Evolutionary conservation across 2,329 filamentous ascomycete genomes (phyloP).

Genomic region (Calonectria montana): DNA sequence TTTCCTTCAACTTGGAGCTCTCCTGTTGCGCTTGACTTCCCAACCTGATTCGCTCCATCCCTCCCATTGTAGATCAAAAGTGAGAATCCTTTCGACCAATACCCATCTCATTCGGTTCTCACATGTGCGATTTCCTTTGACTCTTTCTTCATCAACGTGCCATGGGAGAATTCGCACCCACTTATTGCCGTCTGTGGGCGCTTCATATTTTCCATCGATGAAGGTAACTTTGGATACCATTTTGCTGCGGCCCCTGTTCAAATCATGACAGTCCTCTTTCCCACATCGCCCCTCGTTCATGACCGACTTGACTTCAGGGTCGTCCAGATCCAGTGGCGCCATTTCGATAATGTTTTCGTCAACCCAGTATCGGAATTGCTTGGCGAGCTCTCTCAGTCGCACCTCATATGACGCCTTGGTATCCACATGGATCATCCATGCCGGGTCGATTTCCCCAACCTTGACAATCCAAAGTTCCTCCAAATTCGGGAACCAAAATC

Average conservation of each 20-base stretch:
- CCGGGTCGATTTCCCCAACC: slow-evolving; percentile 51
- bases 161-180: slow-evolving; percentile 51
- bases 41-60: slow-evolving; percentile 44
- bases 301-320: slow-evolving; percentile 48
- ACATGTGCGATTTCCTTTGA: slow-evolving; percentile 40
- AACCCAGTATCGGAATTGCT: slow-evolving; percentile 54
- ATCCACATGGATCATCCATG: slow-evolving; percentile 51
- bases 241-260: slow-evolving; percentile 49
- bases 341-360: slow-evolving; percentile 53
- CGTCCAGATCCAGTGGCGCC: slow-evolving; percentile 48
- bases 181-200: slow-evolving; percentile 34
- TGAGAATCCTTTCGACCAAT: slow-evolving; percentile 51
- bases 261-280: slow-evolving; percentile 48
- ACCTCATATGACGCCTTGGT: slow-evolving; percentile 43
- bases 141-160: slow-evolving; percentile 42
- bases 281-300: slow-evolving; percentile 50
- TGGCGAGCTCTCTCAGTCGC: slow-evolving; percentile 47
- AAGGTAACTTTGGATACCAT: slow-evolving; percentile 54
- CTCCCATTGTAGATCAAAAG: slow-evolving; percentile 51
- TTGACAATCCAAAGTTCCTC: slow-evolving; percentile 54
- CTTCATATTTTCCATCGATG: slow-evolving; percentile 48
- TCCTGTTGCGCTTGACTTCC: slow-evolving; percentile 34
- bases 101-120: slow-evolving; percentile 53
- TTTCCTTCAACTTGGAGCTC: slow-evolving; percentile 4
- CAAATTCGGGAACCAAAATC: slow-evolving; percentile 53